Percentiles rank a stretch among this genome's conserved stretches.
Evolutionary conservation across 192 early-diverging fungal species (phyloP).

Genomic region (Backusella mclennaniae): DNA sequence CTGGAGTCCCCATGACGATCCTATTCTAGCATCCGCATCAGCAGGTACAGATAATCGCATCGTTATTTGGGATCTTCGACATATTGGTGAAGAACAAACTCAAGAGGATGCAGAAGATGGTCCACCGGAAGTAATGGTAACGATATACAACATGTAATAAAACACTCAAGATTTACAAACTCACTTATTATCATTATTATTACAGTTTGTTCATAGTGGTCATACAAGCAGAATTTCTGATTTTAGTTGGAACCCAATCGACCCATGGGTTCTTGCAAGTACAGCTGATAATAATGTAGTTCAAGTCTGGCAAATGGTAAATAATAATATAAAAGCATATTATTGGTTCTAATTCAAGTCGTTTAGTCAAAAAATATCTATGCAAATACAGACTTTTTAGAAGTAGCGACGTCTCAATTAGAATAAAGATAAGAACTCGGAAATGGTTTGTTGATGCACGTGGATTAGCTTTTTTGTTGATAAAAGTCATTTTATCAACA

Average conservation of each 20-base stretch:
- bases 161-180: not conserved
- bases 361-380: slow-evolving; percentile 40
- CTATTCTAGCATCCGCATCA: slow-evolving; percentile 87
- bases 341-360: not conserved
- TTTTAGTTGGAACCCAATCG: slow-evolving; percentile 91
- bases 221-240: slow-evolving; percentile 96
- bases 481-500: slow-evolving; percentile 6
- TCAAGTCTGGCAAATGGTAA: slow-evolving; percentile 98
- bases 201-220: slow-evolving; percentile 93
- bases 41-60: slow-evolving; percentile 88
- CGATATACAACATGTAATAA: not conserved
- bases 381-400: slow-evolving; percentile 24
- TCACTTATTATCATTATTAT: not conserved
- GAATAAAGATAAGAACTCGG: slow-evolving; percentile 23
- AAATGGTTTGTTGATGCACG: not conserved
- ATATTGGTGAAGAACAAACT: slow-evolving; percentile 97
- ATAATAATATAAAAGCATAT: not conserved
- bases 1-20: slow-evolving; percentile 93
- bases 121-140: slow-evolving; percentile 91
- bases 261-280: slow-evolving; percentile 93
- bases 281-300: slow-evolving; percentile 96
- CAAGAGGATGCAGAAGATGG: slow-evolving; percentile 99
- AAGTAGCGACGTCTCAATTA: slow-evolving; percentile 24
- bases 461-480: not conserved
- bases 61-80: slow-evolving; percentile 92